Evolutionary conservation across 148 eudicot species (phyloP).

Genomic region (Persicaria tinctoria): DNA sequence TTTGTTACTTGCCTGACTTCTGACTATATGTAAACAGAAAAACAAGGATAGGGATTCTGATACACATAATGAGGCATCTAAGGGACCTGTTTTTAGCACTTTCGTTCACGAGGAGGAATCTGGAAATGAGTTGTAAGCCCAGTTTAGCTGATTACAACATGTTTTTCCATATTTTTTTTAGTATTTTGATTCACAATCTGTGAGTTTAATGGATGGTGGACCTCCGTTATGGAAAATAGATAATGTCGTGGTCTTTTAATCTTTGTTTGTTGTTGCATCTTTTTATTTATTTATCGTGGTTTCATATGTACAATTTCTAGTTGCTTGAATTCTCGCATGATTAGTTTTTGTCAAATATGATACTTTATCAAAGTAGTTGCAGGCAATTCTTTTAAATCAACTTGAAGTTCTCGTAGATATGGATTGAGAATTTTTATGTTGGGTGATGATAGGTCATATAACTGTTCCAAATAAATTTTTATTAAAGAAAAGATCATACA

Average conservation of each 20-base stretch:
- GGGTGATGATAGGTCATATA: too few relatives aligned
- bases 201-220: background rate
- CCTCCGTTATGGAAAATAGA: background rate
- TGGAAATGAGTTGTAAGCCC: conserved; percentile 68
- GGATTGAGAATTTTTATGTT: too few relatives aligned
- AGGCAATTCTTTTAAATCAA: too few relatives aligned
- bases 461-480: too few relatives aligned
- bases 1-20: conserved; percentile 2
- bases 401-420: too few relatives aligned
- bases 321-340: too few relatives aligned
- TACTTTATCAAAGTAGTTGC: too few relatives aligned
- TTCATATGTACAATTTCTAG: too few relatives aligned
- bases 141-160: background rate
- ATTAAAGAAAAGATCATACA: too few relatives aligned
- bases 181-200: background rate
- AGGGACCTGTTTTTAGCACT: conserved; percentile 89
- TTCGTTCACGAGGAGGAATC: conserved; percentile 77
- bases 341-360: too few relatives aligned
- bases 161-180: background rate
- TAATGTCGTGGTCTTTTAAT: background rate
- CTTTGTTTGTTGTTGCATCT: too few relatives aligned
- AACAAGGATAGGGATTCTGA: conserved; percentile 33
- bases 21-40: conserved; percentile 37
- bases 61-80: conserved; percentile 35
- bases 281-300: too few relatives aligned